Evolutionary conservation across 148 eudicot genomes (phyloP), one percentile per base, ranked within the genome.

Genomic region (Heliosperma pusillum): DNA sequence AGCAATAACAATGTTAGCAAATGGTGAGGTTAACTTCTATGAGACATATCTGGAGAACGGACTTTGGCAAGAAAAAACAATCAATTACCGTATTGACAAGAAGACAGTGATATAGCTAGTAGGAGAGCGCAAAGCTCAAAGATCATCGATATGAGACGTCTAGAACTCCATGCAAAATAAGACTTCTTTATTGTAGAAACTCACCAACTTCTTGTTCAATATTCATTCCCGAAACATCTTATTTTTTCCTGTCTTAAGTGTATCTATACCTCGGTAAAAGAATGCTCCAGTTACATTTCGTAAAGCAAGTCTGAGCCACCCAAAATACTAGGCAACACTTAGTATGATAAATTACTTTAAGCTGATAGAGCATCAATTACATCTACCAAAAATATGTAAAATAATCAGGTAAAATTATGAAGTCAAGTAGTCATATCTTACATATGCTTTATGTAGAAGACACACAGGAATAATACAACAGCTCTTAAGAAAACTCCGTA

Each of bases 1-100:
- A 59, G 87, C 81, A 63, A 52, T 90, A 76, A 88, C 88, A 15
- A 76, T 80, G 10, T 84, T 58, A 77, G 74, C 52, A 2, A 65
- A 47, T 30, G 90, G 89, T 40, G 86, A 87, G 27, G 86, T 84
- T 52, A 87, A 77, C 70, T 86, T 88, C 77, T 81, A 87, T 22
- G 92, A 90, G 83, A 77, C 74, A 13, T 88, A 84, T 82, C 85
- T 90, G 30, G 92, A 88, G 72, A 63, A 68, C 15, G 85, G 74
- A 56, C 50, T 75, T 13, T 90, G 96, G 96, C 82, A 83, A 68
- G 89, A 86, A 80, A 78, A 83, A 6, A 84, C 80, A 20, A 42
- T 87, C 55, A 81, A 57, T 9, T 90, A 79, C 76, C 53, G 36
- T 75, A 81, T 90, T 19, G 24, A 82, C 19, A 84, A 78, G 74